phyloP scores from a whole-genome alignment of 2,329 filamentous ascomycete species.

The Paecilomyces sp. region DNA sequence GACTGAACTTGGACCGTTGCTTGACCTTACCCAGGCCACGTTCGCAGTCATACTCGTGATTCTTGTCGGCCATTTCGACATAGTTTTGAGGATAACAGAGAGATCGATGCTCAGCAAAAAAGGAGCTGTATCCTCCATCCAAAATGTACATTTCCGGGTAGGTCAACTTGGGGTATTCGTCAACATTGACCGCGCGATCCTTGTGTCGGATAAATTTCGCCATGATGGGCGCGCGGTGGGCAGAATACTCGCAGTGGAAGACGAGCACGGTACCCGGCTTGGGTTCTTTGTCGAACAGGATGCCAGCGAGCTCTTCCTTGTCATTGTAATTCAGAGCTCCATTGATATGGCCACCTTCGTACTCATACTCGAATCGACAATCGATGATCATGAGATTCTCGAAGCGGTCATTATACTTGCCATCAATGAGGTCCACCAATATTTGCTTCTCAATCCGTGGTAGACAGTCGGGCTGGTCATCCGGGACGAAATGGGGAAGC shows the following conservation, averaged over 20 bases:
- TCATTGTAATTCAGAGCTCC: slow-evolving; percentile 95
- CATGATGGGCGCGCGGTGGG: slow-evolving; percentile 92
- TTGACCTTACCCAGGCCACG: slow-evolving; percentile 90
- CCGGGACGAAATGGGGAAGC: slow-evolving; percentile 76
- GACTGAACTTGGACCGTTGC: slow-evolving; percentile 73
- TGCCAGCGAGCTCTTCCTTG: slow-evolving; percentile 74
- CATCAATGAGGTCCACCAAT: slow-evolving; percentile 79
- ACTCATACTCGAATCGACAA: slow-evolving; percentile 98
- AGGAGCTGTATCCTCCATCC: slow-evolving; percentile 90
- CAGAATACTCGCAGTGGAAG: slow-evolving; percentile 98
- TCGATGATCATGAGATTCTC: slow-evolving; percentile 84
- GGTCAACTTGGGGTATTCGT: slow-evolving; percentile 79
- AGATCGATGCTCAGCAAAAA: slow-evolving; percentile 70
- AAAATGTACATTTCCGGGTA: slow-evolving; percentile 97
- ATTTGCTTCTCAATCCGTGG: slow-evolving; percentile 79
- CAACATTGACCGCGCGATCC: slow-evolving; percentile 78
- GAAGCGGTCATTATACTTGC: slow-evolving; percentile 68
- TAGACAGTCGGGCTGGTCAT: slow-evolving; percentile 75
- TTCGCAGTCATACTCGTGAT: slow-evolving; percentile 88
- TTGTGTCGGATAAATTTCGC: slow-evolving; percentile 85
- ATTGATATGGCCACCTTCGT: slow-evolving; percentile 89
- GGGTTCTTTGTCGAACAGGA: slow-evolving; percentile 66
- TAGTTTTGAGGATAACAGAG: slow-evolving; percentile 93
- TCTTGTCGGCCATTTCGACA: slow-evolving; percentile 89
- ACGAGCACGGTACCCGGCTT: slow-evolving; percentile 71